Evolutionary conservation across 2,329 filamentous ascomycete genomes (phyloP), one percentile per base, ranked within the genome.

Genomic region (Ciborinia camelliae): DNA sequence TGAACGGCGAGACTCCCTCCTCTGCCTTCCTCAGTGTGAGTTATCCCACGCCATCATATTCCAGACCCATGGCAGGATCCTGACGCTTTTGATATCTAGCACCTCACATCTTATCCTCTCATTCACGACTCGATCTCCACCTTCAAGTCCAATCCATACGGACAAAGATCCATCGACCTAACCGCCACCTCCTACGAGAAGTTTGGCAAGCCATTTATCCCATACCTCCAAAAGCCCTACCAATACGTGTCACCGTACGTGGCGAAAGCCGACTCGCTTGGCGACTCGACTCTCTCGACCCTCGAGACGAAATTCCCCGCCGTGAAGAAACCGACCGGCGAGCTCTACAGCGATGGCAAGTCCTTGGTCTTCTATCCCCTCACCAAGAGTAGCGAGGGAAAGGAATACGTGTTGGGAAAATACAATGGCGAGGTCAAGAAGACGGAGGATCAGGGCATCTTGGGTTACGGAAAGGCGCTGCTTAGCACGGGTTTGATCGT

Each of bases 231-330:
- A 72, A 90, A 85, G 72, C 92, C 93, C 43, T 94, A 92, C 80
- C 83, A 85, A 74, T 95, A 91, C 76, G 84, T 96, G 68, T 87
- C 88, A 61, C 93, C 94, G 0, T 97, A 97, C 78, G 84, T 96
- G 70, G 82, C 86, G 76, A 91, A 88, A 77, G 93, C 88, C 74
- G 95, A 98, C 76, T 79, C 85, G 66, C 79, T 96, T 61, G 90
- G 89, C 70, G 87, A 92, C 77, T 82, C 85, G 75, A 85, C 88
- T n/a, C 82, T 94, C 69, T 80, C 78, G 72, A 86, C 83, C 73
- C 80, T 94, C 71, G 90, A 94, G 70, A 79, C 85, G 76, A 84
- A 81, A 68, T 89, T 92, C 76, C 90, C 90, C 61, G 81, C 84
- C 66, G 82, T 94, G 76, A 91, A 89, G 81, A 89, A 92, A 79